Evolutionary conservation across 2,329 filamentous ascomycete species (phyloP), one percentile per base, ranked within the genome.

Genomic region (Ophiostoma himal-ulmi): DNA sequence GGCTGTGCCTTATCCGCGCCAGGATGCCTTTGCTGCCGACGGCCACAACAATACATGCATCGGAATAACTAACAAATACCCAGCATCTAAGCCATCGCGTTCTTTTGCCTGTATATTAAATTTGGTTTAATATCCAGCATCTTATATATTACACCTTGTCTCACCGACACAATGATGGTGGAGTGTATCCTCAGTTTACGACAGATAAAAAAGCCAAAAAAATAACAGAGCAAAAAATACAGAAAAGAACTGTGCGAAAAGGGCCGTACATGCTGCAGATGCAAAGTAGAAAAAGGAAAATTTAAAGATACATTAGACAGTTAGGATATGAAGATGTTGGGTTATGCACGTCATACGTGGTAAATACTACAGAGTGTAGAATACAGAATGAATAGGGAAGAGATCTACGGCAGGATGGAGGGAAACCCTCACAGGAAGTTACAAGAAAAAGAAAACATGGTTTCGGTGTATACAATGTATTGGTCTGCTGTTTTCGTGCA

Each of bases 211-310:
- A 14, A 14, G 41, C 11, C 13, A 13, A 44, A 44, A 14, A 44
- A 44, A 44, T 14, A 44, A 44, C 13, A 44, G 13, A 44, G 41
- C 7, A 48, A 48, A n/a, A 6, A 48, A n/a, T n/a, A 17, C 17
- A 20, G 5, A 20, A 7, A 48, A 20, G 10, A 44, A 44, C 13
- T 44, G 41, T 44, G 41, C 41, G 13, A 26, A 57, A 57, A 57
- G 52, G 52, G 52, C 52, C 52, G 52, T 26, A 57, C 52, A 57
- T 57, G 52, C n/a, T 57, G 52, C 52, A 57, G 52, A 26, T n/a
- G 14, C 44, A 11, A 57, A 57, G 52, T 57, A 57, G 52, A 57
- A 26, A 57, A 57, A 57, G 4, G 2, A n/a, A 8, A 41, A 17
- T 14, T 13, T 10, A 44, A 57, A 8, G 13, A 57, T 14, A 57